These are phyloP conservation scores for Umbelopsis sp. DNA, from an alignment of 192 early-diverging fungal species.

Conservation along the genomic window DNA sequence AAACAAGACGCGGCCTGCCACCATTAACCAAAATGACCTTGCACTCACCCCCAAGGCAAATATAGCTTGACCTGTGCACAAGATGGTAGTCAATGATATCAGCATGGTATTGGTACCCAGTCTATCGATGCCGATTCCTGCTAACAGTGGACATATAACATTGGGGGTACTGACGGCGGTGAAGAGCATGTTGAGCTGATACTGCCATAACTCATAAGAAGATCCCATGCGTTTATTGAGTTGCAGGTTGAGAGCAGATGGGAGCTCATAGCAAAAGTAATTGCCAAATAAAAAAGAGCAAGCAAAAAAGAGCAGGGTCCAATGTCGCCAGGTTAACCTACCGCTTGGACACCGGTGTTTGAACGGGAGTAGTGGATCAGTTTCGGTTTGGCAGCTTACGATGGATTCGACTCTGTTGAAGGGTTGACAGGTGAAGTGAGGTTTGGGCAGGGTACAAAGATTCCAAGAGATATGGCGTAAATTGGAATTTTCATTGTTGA, in stretches of 20 bases:
- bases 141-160: conserved; percentile 39
- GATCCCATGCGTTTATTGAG: conserved; percentile 39
- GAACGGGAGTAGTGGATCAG: conserved; percentile 7
- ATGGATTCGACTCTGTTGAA: conserved; percentile 3
- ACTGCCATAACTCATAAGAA: conserved; percentile 39
- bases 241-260: conserved; percentile 40
- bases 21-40: conserved; percentile 47
- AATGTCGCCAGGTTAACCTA: conserved; percentile 29
- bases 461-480: too few relatives aligned
- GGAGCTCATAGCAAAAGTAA: conserved; percentile 44
- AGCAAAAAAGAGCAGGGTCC: conserved; percentile 39
- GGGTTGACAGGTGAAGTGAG: too few relatives aligned
- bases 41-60: conserved; percentile 58
- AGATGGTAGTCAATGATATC: conserved; percentile 46
- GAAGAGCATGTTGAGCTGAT: conserved; percentile 48
- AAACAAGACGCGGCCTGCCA: conserved; percentile 61
- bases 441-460: too few relatives aligned
- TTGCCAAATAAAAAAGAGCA: conserved; percentile 45
- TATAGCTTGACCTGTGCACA: conserved; percentile 59
- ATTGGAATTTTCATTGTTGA: too few relatives aligned
- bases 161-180: conserved; percentile 43
- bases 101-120: conserved; percentile 54
- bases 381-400: conserved; percentile 8
- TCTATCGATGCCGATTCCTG: conserved; percentile 55
- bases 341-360: conserved; percentile 3